Evolutionary conservation across 169 alveolate genomes (phyloP), one percentile per base, ranked within the genome.

Genomic region (Plasmodium vivax): DNA sequence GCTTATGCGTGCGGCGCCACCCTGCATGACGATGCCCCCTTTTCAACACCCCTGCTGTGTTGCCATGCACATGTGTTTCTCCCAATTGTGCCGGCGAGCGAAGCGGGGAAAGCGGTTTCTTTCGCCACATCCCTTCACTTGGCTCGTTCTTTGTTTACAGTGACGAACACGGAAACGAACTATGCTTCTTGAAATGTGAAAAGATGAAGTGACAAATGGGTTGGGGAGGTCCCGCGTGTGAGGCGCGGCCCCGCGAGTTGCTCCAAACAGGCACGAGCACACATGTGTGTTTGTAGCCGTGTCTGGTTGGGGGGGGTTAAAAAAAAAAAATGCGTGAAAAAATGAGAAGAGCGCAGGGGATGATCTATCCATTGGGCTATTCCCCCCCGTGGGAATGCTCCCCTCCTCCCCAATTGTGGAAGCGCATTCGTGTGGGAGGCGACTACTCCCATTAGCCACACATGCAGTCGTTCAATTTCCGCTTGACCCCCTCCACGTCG

Each of bases 401-500:
- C 62, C 62, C 62, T 51, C 62, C 23, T 51, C 2, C 27, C 19
- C 0, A 51, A 9, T 19, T 16, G 38, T 0, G 41, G 2, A 68
- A n/a, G 6, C 9, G 38, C 77, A 30, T 30, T 68, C 32, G 41
- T 8, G 77, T 27, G 12, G 38, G 19, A 23, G 77, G 16, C 43
- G n/a, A 30, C 16, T 23, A 30, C 27, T 7, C 43, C 16, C 30
- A 19, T n/a, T 75, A 85, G 30, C 36, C 58, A 47, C 68, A 88
- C 23, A 92, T 27, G 19, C 95, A 92, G 16, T 83, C 80, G 30
- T 45, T 83, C 10, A 92, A 83, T 74, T 82, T 82, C 1, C 34
- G 74, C 68, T 36, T 68, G 54, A 92, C 27, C 47, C 41, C 38
- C 79, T 92, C 92, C 58, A 47, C 71, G 51, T 92, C 84, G 27